These are phyloP conservation scores for Irpex lacteus DNA, from an alignment of 1,284 basidiomycete genomes.

Conservation along the genomic window DNA sequence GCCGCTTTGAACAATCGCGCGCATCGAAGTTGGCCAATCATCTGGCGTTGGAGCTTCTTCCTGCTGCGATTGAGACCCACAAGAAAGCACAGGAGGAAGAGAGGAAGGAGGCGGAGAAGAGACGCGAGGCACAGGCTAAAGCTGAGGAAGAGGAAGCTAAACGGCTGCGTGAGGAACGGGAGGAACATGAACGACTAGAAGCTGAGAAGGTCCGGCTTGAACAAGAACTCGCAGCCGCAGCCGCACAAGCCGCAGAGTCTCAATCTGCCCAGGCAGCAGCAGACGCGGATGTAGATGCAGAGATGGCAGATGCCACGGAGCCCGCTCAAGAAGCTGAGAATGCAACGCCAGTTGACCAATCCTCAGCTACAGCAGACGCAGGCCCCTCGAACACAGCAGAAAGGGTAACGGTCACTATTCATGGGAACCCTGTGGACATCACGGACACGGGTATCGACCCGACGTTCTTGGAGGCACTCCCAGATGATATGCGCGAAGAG, in stretches of 20 bases:
- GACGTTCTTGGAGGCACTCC: slow-evolving; percentile 95
- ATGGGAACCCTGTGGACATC: slow-evolving; percentile 95
- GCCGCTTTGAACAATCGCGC: slow-evolving; percentile 68
- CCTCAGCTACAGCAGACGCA: slow-evolving; percentile 17
- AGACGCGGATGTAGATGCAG: slow-evolving; percentile 34
- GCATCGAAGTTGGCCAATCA: slow-evolving; percentile 72
- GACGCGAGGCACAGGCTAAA: slow-evolving; percentile 39
- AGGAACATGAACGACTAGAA: slow-evolving; percentile 19
- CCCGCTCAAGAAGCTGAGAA: slow-evolving; percentile 8
- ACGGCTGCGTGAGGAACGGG: slow-evolving; percentile 24
- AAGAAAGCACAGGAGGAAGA: slow-evolving; percentile 49
- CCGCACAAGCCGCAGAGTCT: slow-evolving; percentile 20
- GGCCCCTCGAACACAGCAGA: slow-evolving; percentile 40
- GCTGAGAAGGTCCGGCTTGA: slow-evolving; percentile 26
- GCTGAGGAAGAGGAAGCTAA: slow-evolving; percentile 32
- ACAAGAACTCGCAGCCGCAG: slow-evolving; percentile 18
- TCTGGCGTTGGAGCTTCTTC: slow-evolving; percentile 77
- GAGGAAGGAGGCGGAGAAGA: slow-evolving; percentile 36
- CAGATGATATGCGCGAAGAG: slow-evolving; percentile 98
- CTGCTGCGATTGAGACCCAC: slow-evolving; percentile 67
- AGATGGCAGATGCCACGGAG: slow-evolving; percentile 39
- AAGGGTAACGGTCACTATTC: slow-evolving; percentile 83
- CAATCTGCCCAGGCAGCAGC: slow-evolving; percentile 14
- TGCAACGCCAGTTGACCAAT: slow-evolving; percentile 9
- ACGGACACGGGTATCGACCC: slow-evolving; percentile 99